Conservation (phyloP, 1,284 basidiomycete genomes). For the Athelia psychrophila region DNA sequence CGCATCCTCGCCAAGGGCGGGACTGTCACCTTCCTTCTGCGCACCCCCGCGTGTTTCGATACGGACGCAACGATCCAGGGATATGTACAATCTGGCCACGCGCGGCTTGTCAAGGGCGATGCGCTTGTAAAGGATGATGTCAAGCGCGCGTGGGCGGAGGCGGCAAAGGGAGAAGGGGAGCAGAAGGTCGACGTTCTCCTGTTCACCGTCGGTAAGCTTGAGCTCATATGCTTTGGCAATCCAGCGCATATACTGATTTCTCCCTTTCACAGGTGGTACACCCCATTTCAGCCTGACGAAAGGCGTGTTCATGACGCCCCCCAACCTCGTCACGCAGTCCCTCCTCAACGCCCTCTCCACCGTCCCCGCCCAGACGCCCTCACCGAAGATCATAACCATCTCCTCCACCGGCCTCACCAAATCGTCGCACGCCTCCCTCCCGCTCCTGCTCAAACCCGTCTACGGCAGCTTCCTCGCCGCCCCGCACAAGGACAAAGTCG, state of each 20-base stretch:
- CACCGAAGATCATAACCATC: slow-evolving; percentile 49
- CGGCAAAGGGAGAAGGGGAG: slow-evolving; percentile 22
- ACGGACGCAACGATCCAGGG: slow-evolving; percentile 38
- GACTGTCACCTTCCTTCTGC: slow-evolving; percentile 48
- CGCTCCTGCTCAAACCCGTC: slow-evolving; percentile 43
- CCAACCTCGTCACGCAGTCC: slow-evolving; percentile 48
- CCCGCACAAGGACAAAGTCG: slow-evolving; percentile 58
- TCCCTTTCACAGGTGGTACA: slow-evolving; percentile 33
- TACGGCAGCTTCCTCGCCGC: slow-evolving; percentile 38
- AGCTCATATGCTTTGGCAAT: not conserved
- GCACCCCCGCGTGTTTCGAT: slow-evolving; percentile 37
- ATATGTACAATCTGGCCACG: slow-evolving; percentile 38
- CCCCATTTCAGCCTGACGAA: slow-evolving; percentile 37
- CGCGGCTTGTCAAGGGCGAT: slow-evolving; percentile 44
- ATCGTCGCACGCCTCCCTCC: slow-evolving; percentile 41
- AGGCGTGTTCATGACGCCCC: slow-evolving; percentile 42
- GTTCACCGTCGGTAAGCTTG: slow-evolving; percentile 50
- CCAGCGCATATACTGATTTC: slow-evolving; percentile 1
- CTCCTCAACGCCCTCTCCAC: slow-evolving; percentile 48
- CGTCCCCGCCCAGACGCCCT: slow-evolving; percentile 31
- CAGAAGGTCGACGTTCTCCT: slow-evolving; percentile 41
- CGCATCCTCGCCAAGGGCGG: slow-evolving; percentile 29
- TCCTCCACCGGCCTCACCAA: slow-evolving; percentile 51
- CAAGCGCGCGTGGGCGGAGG: slow-evolving; percentile 39
- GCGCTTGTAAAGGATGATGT: slow-evolving; percentile 43